Base-by-base conservation (phyloP, 495 filamentous ascomycete genomes). In the Elaphomyces granulatus region DNA sequence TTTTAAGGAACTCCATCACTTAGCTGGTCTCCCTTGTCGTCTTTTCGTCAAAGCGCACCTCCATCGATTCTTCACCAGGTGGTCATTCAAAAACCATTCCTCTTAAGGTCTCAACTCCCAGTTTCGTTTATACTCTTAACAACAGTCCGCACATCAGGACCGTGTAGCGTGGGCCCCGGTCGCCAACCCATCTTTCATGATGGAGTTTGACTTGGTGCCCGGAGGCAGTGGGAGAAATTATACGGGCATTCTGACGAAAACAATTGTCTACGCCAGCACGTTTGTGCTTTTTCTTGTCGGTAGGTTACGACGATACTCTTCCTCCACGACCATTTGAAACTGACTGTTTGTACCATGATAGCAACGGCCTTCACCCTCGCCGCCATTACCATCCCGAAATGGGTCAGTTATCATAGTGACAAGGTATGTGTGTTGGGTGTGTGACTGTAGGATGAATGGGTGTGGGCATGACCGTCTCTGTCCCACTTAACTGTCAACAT, bases 351-450 rank as follows among this genome's bases (percentile, higher is more conserved):
- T 17, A 8, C n/a, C 35, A 12, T 10, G 15, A 43, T 55, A 93
- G 87, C 83, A 28, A 83, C 81, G 30, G 75, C 68, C 14, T 66
- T 94, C 52, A 92, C 85, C 15, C 60, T 96, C 26, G 64, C 74
- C 18, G 70, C 80, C 21, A 83, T 88, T 50, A 54, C 79, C 32
- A 64, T 81, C 19, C 84, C 88, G 0, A 68, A 72, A 49, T 96
- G 88, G 88, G 66, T 93, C 40, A 75, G 72, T 38, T 88, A 80
- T 62, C 64, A 75, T 39, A 77, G 74, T 36, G 63, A 70, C 34
- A 66, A 74, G 38, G 77, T 79, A 63, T 33, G 40, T 20, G 6
- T 40, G 15, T 16, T 15, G 12, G 9, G 30, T 14, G 19, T 42
- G 33, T 20, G 17, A 8, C 15, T 37, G 17, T 17, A 31, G 18